A percentile compares a stretch with the other conserved stretches of the same genome.
phyloP scores from a whole-genome alignment of 2,329 filamentous ascomycete species.

The Neofusicoccum sp. region DNA sequence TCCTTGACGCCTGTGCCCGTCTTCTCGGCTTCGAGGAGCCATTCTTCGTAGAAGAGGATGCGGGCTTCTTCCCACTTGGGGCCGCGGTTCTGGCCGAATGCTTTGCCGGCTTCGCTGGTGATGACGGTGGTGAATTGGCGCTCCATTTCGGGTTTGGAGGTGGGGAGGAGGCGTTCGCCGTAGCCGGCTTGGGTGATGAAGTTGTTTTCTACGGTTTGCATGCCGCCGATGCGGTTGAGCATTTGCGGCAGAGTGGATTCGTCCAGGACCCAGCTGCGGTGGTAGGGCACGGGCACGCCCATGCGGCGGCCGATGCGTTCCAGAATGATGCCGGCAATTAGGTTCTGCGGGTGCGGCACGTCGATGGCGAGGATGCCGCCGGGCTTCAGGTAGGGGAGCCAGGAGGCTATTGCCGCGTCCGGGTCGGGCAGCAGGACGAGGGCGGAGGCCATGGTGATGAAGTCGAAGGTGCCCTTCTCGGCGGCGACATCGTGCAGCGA shows the following conservation, averaged over 20 bases:
- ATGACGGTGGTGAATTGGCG: background rate
- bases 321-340: constrained; percentile 40
- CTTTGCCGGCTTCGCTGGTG: background rate
- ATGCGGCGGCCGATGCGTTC: constrained; percentile 40
- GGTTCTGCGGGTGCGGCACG: constrained; percentile 41
- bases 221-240: constrained; percentile 24
- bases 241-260: constrained; percentile 35
- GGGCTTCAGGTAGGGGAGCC: constrained; percentile 43
- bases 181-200: background rate
- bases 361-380: constrained; percentile 44
- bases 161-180: background rate
- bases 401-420: constrained; percentile 39
- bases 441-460: constrained; percentile 45
- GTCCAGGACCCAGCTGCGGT: constrained; percentile 39
- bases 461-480: constrained; percentile 34
- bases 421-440: constrained; percentile 46
- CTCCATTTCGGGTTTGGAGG: background rate
- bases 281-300: constrained; percentile 37
- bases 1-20: constrained; percentile 1
- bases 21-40: background rate
- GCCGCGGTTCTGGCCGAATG: constrained; percentile 2
- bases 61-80: constrained; percentile 14
- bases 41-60: constrained; percentile 5
- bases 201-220: background rate
- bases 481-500: constrained; percentile 24